Conservation (phyloP, 2,329 filamentous ascomycete genomes). For the Diaporthe vaccinii region DNA sequence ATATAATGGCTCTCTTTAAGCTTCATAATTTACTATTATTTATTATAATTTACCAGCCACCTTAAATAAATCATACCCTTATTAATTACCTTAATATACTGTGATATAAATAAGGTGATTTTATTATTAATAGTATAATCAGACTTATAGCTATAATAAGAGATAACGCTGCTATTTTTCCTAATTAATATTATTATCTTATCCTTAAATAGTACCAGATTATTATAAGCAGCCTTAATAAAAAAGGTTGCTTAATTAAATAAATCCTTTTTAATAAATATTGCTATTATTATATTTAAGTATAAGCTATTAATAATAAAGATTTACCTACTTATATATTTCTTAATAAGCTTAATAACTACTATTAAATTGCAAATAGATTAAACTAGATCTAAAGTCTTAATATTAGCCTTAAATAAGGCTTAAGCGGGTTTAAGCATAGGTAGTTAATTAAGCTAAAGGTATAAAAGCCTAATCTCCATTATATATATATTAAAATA, state of each 20-base stretch:
- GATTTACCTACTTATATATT: neutral
- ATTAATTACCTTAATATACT: no score
- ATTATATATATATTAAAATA: neutral
- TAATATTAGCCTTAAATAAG: neutral
- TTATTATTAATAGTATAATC: neutral
- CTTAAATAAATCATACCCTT: neutral
- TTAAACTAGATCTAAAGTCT: neutral
- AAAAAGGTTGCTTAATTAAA: no score
- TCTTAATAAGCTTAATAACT: neutral
- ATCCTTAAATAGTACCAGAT: no score
- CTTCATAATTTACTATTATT: neutral
- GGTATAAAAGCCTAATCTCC: neutral
- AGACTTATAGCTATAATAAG: no score
- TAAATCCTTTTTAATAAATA: neutral
- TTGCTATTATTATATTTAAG: neutral
- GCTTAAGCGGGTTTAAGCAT: rapidly evolving
- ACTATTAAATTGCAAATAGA: neutral
- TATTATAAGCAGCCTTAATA: neutral
- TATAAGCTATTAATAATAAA: neutral
- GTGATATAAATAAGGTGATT: neutral
- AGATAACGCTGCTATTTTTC: no score
- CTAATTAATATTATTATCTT: neutral
- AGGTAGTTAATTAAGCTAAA: neutral
- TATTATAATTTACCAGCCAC: neutral
- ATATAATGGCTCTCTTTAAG: no score